These are phyloP conservation scores for Metarhizium album DNA, from an alignment of 2,329 filamentous ascomycete species.

Conservation along the genomic window DNA sequence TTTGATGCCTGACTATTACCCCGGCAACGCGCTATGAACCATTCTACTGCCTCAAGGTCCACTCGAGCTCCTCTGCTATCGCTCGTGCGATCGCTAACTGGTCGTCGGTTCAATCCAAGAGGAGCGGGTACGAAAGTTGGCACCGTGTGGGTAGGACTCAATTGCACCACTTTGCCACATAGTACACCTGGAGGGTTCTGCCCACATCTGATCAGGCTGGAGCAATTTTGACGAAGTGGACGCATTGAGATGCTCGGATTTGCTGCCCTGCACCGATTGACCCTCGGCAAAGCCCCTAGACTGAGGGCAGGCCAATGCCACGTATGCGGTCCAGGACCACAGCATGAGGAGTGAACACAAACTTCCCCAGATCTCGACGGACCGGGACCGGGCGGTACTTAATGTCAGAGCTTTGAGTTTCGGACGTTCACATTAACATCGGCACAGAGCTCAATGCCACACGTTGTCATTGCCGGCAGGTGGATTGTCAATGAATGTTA, in stretches of 20 bases:
- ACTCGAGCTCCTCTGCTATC: background rate
- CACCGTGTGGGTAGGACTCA: slow-evolving; percentile 20
- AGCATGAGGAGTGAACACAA: background rate
- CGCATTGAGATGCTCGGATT: background rate
- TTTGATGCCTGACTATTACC: background rate
- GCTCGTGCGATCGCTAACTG: background rate
- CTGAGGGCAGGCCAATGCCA: background rate
- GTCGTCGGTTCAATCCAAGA: slow-evolving; percentile 11
- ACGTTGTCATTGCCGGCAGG: too few species aligned
- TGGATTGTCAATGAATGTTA: background rate
- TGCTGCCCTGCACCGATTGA: background rate
- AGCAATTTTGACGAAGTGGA: background rate
- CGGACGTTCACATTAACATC: too few species aligned
- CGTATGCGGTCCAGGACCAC: background rate
- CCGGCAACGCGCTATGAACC: background rate
- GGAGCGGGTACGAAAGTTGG: slow-evolving; percentile 17
- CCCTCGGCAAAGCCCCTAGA: background rate
- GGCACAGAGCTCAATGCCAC: background rate
- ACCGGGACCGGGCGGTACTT: background rate
- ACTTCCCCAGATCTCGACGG: background rate
- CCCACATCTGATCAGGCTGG: background rate
- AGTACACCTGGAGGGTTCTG: background rate
- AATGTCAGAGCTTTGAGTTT: too few species aligned
- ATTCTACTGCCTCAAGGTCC: background rate
- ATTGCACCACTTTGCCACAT: background rate